Percentiles rank a stretch among this genome's conserved stretches.
phyloP scores from a whole-genome alignment of 768 basidiomycete species.

The Russula foetens region DNA sequence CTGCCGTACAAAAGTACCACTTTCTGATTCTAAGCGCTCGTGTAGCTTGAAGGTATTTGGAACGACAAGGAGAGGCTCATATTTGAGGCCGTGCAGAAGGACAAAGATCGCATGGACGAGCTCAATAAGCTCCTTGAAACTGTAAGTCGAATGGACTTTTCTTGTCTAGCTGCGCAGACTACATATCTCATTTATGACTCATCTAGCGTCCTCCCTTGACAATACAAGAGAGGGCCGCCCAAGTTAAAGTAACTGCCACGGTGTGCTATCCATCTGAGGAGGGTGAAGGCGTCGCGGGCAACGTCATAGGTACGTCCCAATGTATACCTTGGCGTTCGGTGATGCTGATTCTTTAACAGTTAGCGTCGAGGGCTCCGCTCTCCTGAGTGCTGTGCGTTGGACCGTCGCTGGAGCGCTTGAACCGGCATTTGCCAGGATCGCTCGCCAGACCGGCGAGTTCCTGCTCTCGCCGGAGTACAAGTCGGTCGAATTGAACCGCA shows the following conservation, averaged over 20 bases:
- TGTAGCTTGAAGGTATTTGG: background rate
- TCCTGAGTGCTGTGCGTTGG: constrained; percentile 9
- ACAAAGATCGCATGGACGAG: constrained; percentile 6
- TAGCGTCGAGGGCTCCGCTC: background rate
- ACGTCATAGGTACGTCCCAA: background rate
- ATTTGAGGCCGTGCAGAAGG: background rate
- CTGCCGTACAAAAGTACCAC: background rate
- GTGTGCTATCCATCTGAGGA: background rate
- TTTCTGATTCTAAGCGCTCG: background rate
- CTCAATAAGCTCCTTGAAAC: background rate
- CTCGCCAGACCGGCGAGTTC: background rate
- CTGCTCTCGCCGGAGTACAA: background rate
- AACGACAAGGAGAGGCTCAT: background rate
- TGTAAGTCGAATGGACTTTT: background rate
- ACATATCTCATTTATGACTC: background rate
- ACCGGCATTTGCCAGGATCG: background rate
- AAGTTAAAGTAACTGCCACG: background rate
- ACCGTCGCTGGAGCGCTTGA: background rate
- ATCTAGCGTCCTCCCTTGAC: background rate
- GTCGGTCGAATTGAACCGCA: background rate
- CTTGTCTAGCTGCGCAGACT: background rate
- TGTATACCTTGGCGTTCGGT: too few species aligned
- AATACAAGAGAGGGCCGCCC: background rate
- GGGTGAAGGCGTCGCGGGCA: background rate
- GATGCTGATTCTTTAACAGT: background rate